Evolutionary conservation across 768 basidiomycete genomes (phyloP), one percentile per base, ranked within the genome.

Genomic region (Phallus indusiatus): DNA sequence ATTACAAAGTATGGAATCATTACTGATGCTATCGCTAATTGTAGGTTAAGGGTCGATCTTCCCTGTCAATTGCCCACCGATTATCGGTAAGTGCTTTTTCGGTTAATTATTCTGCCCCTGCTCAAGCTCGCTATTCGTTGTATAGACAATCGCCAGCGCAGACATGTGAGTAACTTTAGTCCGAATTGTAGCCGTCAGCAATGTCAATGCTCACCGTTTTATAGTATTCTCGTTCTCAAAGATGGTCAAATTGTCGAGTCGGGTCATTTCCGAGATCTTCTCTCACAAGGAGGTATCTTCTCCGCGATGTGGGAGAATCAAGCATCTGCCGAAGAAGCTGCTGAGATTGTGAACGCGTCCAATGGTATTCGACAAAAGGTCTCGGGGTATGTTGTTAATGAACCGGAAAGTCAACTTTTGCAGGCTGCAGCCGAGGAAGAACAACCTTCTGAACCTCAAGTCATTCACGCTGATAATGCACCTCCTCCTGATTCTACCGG

Each of bases 281-380:
- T 94, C 50, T 81, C 82, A 33, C 71, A 73, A 49, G 80, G 86
- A 63, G 89, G 89, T 54, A 67, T 82, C 42, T 94, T 93, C 65
- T 86, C 89, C 12, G 76, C 81, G 0, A 88, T 94, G 88, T 96
- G 94, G 93, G 84, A 88, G 0, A 83, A 90, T 67, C 89, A 94
- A 66, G 75, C 87, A 33, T 82, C 83, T 21, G 77, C 85, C 4
- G 79, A 81, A 33, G 86, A 85, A 55, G 77, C 81, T 55, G 73
- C 72, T 61, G 71, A 76, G 16, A 65, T 74, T 37, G 71, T 76
- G 4, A 66, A 72, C 52, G 67, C 68, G 50, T 72, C 70, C 35
- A 61, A 62, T 35, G 65, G 64, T 53, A 70, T 69, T 60, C 75
- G 75, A 65, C 67, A 70, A 47, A 75, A 76, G 17, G 67, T 74